Evolutionary conservation across 73 alveolate genomes (phyloP), one percentile per base, ranked within the genome.

Genomic region (Tetrahymena malaccensis): DNA sequence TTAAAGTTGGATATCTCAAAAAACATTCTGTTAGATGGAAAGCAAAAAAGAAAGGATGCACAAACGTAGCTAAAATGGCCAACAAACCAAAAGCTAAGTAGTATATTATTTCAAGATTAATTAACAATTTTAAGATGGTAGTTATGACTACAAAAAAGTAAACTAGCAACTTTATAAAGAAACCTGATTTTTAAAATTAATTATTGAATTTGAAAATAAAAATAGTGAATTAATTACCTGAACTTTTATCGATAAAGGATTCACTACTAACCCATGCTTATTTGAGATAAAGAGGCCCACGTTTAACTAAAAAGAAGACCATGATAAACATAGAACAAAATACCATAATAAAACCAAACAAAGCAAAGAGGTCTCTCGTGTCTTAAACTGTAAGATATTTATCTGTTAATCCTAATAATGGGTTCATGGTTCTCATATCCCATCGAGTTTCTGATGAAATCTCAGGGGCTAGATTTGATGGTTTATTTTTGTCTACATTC

Each of bases 1-100:
- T 97, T 25, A 98, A 93, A 37, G 98, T 95, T 4, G 98, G 97
- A 93, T 98, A 97, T 43, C 98, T 97, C n/a, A 97, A 85, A 7
- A 98, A 96, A 93, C 97, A 94, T 58, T 97, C 98, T 34, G 97
- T 85, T 89, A 98, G 85, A 85, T 97, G 98, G 94, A 97, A 98
- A 34, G 98, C 94, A 94, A 96, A 98, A 85, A 98, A 97, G 96
- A 98, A 98, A 27, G 98, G 98, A 95, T 98, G 98, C 85, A 33
- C 93, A 34, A 95, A 27, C 11, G 96, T 94, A 15, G 98, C 99
- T 33, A 97, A 55, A 85, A 97, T 94, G 1, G 98, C 96, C 84
- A 97, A 84, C 43, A 95, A 85, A 94, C 98, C 94, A 94, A 96
- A 98, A 0, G 98, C 96, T 22, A 97, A 94, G 84, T 97, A 96